Base-by-base conservation (phyloP, 225 moss, liverwort and hornwort genomes). In the Marchantia paleacea region DNA sequence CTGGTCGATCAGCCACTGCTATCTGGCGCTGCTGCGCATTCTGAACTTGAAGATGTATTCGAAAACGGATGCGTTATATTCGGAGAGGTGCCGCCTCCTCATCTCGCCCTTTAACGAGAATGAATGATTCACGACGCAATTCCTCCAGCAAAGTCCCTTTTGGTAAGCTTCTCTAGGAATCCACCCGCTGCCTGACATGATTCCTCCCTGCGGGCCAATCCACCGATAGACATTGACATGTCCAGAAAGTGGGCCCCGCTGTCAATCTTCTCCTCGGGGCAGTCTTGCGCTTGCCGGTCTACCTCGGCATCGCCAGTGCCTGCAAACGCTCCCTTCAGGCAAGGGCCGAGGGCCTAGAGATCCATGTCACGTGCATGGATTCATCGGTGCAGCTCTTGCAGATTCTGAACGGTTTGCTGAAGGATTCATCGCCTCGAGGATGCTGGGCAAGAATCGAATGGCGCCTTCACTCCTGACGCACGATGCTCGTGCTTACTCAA, bases 61-160 rank as follows among this genome's bases (percentile, higher is more conserved):
- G 39, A 39, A 11, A 30, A 47, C 16, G 30, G 12, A 0, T 47
- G 69, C 69, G 69, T 30, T 69, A 9, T 31, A 47, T 30, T 69
- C 69, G 69, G 30, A 69, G 69, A 69, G 69, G 69, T 69, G 69
- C 39, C 69, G 39, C n/a, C 69, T 69, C 69, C 69, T 69, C 69
- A 19, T 69, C 69, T 30, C 39, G 31, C 69, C 39, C 69, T 18
- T 31, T 29, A 52, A 30, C 22, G 24, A 12, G 22, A 9, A 15
- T 58, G 8, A 47, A 14, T 39, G 14, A 13, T 31, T 39, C 30
- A 29, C 67, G 28, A 69, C 5, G 30, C 69, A 16, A 10, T 66
- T 64, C 12, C n/a, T n/a, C n/a, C n/a, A n/a, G n/a, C 55, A 55
- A 55, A n/a, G n/a, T n/a, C n/a, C 15, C 55, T 55, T 8, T 55